phyloP scores from a whole-genome alignment of 1,284 basidiomycete species.

The Vanrija sp. region DNA sequence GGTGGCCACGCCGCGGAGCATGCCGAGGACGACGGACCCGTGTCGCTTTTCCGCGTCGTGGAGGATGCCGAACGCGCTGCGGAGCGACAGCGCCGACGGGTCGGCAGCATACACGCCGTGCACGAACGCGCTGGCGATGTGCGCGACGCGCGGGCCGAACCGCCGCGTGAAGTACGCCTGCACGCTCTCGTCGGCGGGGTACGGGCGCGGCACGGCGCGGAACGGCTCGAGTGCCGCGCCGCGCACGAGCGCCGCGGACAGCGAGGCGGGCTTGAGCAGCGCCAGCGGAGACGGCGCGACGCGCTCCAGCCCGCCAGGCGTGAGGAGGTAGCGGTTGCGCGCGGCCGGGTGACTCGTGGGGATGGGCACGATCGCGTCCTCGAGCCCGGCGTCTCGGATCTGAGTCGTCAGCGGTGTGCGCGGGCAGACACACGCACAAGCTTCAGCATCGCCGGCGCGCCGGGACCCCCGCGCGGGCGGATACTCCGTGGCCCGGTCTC shows the following conservation, averaged over 20 bases:
- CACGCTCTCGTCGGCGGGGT: slow-evolving; percentile 68
- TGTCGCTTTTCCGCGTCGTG: slow-evolving; percentile 65
- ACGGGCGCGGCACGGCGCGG: slow-evolving; percentile 50
- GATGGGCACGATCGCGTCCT: slow-evolving; percentile 33
- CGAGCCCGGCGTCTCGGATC: slow-evolving; percentile 27
- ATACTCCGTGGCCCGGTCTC: slow-evolving; percentile 82
- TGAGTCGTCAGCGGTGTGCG: slow-evolving; percentile 1
- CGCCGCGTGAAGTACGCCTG: slow-evolving; percentile 72
- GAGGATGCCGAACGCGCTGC: slow-evolving; percentile 69
- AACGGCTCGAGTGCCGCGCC: slow-evolving; percentile 62
- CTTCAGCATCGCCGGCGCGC: slow-evolving; percentile 59
- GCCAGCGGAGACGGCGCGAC: slow-evolving; percentile 6
- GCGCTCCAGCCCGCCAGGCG: slow-evolving; percentile 9
- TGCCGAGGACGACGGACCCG: slow-evolving; percentile 64
- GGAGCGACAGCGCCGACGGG: slow-evolving; percentile 67
- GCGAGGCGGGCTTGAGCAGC: neutral
- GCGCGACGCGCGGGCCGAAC: slow-evolving; percentile 69
- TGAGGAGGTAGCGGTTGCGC: slow-evolving; percentile 40
- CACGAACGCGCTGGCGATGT: slow-evolving; percentile 75
- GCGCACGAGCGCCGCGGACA: slow-evolving; percentile 50
- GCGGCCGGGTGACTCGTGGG: slow-evolving; percentile 40
- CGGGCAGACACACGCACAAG: slow-evolving; percentile 58
- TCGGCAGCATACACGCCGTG: slow-evolving; percentile 94
- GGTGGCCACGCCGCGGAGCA: slow-evolving; percentile 52
- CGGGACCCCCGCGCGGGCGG: slow-evolving; percentile 64